Evolutionary conservation across 2,329 filamentous ascomycete species (phyloP), one percentile per base, ranked within the genome.

Genomic region (Alternaria hordeiaustralica): DNA sequence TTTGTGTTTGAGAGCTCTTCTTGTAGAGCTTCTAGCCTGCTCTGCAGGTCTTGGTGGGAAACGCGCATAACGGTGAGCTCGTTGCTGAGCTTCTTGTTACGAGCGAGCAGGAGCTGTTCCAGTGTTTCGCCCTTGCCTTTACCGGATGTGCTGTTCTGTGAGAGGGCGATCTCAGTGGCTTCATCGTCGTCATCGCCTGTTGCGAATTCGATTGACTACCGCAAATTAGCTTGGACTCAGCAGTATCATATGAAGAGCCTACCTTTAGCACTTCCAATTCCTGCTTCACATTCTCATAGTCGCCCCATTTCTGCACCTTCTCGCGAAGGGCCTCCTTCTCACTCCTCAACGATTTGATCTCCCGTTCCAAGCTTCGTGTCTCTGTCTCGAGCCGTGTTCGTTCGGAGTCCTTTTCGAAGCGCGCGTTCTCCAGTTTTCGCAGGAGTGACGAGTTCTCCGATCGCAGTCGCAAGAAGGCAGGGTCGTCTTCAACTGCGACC

Each of bases 1-100:
- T 95, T 96, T 2, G 92, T 93, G 64, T 86, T 88, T 0, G 92
- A 93, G 49, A 97, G 86, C 64, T 97, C 93, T 73, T 95, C 91
- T 75, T 97, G 92, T 20, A 98, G 84, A 44, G 88, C 87, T 71
- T 94, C 90, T 2, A 99, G 84, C 58, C 93, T 90, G 53, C 85
- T 87, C 75, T 97, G 93, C 2, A 98, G 85, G 73, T 98, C 95
- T 74, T 97, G 93, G 77, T 98, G 94, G 0, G 96, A 97, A 4
- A 99, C 93, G 44, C 96, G 89, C 47, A 99, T 85, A 43, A 98
- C 88, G 2, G 96, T 97, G 67, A 98, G 87, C 79, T 99, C 96
- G 74, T 97, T 94, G 71, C 91, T 91, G 41, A 99, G 85, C 82
- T 98, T 99, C 84, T 98, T 99, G 84, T 99, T 99, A 49, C 96